A percentile compares a stretch with the other conserved stretches of the same genome.
Evolutionary conservation across 805 yeast genomes (phyloP).

Genomic region (Ogataea polymorpha): DNA sequence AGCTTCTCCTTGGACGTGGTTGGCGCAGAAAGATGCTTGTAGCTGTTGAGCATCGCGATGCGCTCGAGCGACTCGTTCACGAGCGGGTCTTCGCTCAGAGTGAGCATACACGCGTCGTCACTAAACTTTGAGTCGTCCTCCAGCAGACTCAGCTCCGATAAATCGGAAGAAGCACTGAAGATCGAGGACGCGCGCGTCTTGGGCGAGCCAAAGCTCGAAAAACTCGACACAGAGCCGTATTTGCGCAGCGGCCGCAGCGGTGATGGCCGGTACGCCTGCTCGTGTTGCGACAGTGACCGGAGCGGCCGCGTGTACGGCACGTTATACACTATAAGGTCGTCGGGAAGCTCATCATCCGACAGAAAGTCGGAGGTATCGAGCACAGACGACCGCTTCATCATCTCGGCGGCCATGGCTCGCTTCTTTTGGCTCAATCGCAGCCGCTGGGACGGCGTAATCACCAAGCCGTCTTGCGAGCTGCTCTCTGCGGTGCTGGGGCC

Average conservation of each 20-base stretch:
- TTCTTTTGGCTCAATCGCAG: slow-evolving; percentile 24
- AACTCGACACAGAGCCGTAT: slow-evolving; percentile 8
- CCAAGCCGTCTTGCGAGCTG: slow-evolving; percentile 1
- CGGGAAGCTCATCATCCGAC: slow-evolving; percentile 55
- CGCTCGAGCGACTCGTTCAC: slow-evolving; percentile 38
- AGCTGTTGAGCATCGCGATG: slow-evolving; percentile 29
- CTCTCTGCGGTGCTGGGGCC: neutral
- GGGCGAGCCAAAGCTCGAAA: slow-evolving; percentile 29
- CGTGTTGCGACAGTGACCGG: slow-evolving; percentile 36
- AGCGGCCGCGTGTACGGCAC: slow-evolving; percentile 63
- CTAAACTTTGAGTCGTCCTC: slow-evolving; percentile 28
- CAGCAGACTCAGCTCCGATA: slow-evolving; percentile 24
- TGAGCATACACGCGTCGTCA: slow-evolving; percentile 36
- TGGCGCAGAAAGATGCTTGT: slow-evolving; percentile 8
- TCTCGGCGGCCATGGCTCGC: slow-evolving; percentile 11
- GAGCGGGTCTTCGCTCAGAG: slow-evolving; percentile 31
- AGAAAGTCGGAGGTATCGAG: slow-evolving; percentile 33
- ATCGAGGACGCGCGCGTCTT: slow-evolving; percentile 45
- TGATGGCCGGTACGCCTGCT: slow-evolving; percentile 29
- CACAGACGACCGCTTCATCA: slow-evolving; percentile 7
- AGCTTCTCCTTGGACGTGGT: slow-evolving; percentile 13
- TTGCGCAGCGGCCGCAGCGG: neutral
- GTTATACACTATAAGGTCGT: slow-evolving; percentile 52
- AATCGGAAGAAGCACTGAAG: slow-evolving; percentile 36
- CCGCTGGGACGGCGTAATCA: slow-evolving; percentile 29